Evolutionary conservation across 1,284 basidiomycete genomes (phyloP).

Genomic region (Schizopora paradoxa): DNA sequence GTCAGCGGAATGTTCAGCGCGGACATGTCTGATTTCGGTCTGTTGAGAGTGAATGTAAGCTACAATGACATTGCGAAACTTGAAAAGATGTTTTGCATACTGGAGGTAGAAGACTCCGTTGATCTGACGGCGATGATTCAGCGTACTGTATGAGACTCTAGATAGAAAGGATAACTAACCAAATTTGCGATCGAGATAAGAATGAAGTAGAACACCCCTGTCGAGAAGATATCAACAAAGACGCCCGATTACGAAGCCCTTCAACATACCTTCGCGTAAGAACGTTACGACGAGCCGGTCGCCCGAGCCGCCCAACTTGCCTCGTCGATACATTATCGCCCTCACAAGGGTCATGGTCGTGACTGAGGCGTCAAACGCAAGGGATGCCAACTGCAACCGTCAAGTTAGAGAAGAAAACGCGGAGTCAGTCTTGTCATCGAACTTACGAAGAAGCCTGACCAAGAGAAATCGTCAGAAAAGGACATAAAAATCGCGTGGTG

Average conservation of each 20-base stretch:
- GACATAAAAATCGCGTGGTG: conserved; percentile 16
- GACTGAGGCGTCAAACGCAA: conserved; percentile 71
- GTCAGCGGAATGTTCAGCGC: conserved; percentile 82
- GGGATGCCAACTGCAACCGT: conserved; percentile 57
- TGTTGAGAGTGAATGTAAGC: conserved; percentile 24
- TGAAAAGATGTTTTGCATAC: conserved; percentile 34
- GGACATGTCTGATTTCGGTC: conserved; percentile 72
- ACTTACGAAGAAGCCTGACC: conserved; percentile 65
- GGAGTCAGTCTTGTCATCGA: conserved; percentile 1
- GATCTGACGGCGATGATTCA: conserved; percentile 31
- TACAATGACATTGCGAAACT: conserved; percentile 14
- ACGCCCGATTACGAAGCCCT: not conserved
- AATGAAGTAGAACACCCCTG: conserved; percentile 76
- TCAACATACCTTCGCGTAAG: conserved; percentile 59
- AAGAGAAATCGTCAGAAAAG: conserved; percentile 15
- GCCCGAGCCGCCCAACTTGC: conserved; percentile 67
- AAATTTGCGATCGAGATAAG: conserved; percentile 76
- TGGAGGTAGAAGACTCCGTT: conserved; percentile 81
- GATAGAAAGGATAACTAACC: conserved; percentile 25
- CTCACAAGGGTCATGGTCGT: conserved; percentile 74
- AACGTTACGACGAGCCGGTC: conserved; percentile 77
- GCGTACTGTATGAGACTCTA: conserved; percentile 3
- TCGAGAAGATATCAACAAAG: not conserved
- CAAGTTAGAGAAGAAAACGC: conserved; percentile 15
- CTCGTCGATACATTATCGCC: conserved; percentile 64